Evolutionary conservation across 768 basidiomycete species (phyloP), one percentile per base, ranked within the genome.

Genomic region (Dacryopinax primogenitus): DNA sequence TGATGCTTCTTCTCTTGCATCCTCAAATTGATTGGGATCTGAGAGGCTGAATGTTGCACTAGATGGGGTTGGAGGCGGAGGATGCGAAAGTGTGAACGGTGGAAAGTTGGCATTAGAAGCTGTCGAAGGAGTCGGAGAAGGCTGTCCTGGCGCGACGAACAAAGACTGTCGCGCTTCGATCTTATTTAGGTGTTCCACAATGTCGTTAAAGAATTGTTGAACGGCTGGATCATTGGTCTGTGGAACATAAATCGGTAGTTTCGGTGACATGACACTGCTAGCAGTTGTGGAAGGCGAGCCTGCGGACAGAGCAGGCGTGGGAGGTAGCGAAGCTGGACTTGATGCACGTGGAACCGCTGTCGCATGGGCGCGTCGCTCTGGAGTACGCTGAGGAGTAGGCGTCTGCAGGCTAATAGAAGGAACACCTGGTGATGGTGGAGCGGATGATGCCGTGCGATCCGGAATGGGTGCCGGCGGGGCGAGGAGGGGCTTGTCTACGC

Each of bases 131-230:
- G 68, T 51, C 30, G 68, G 66, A 64, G 68, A 36, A n/a, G 69
- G 62, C n/a, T 66, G 63, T 33, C 28, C 51, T 51, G 30, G 70
- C 68, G 21, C 71, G 62, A 73, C 69, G 23, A 66, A 58, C 3
- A 65, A 18, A 1, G 76, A 76, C 11, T 82, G 79, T 62, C 81
- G 81, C 37, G 80, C 78, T 70, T 88, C 85, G 77, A 92, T 84
- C 45, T 81, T 80, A 70, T 86, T 85, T 65, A 93, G 81, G 72
- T 90, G 88, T 58, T 87, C 83, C 7, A 85, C 87, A 51, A 93
- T 85, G 73, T 94, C 89, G 64, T 87, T 80, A 75, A 93, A 90
- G 77, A 94, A 94, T 51, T 83, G 76, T 69, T 92, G 89, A 70
- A 95, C 84, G 47, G 82, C 84, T 63, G 83, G 83, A 70, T 92